phyloP scores from a whole-genome alignment of 2,329 filamentous ascomycete genomes.

The Gnomoniopsis sp. region DNA sequence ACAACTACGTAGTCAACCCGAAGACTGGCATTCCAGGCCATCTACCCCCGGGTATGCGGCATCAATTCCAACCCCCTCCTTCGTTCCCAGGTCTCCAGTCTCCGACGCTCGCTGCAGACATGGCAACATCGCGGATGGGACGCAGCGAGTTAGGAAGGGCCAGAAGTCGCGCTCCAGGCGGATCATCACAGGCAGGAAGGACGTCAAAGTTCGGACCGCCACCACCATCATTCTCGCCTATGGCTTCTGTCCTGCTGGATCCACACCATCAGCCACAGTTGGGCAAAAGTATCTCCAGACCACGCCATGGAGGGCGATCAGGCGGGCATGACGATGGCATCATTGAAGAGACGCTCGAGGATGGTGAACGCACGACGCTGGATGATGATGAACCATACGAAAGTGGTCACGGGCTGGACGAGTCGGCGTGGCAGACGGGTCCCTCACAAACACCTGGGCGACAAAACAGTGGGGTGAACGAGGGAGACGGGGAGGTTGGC shows the following conservation, averaged over 20 bases:
- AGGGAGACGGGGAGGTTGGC: conserved; percentile 47
- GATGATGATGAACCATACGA: conserved; percentile 59
- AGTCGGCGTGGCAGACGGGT: conserved; percentile 58
- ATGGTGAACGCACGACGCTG: conserved; percentile 45
- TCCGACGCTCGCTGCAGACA: conserved; percentile 53
- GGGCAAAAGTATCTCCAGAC: conserved; percentile 44
- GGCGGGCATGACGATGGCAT: conserved; percentile 47
- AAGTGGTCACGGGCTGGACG: conserved; percentile 48
- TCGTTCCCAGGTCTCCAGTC: conserved; percentile 69
- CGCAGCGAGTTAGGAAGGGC: conserved; percentile 38
- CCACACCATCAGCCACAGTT: conserved; percentile 68
- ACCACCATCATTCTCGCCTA: conserved; percentile 57
- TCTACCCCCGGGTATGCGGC: conserved; percentile 51
- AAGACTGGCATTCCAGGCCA: conserved; percentile 63
- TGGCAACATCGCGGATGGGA: conserved; percentile 48
- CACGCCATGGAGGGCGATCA: conserved; percentile 33
- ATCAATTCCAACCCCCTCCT: conserved; percentile 71
- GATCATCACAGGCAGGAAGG: conserved; percentile 31
- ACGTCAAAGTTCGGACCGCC: conserved; percentile 43
- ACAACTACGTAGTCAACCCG: conserved; percentile 80
- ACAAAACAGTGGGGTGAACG: conserved; percentile 46
- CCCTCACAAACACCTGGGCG: conserved; percentile 48
- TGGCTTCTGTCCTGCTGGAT: conserved; percentile 71
- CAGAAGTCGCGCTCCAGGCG: conserved; percentile 36
- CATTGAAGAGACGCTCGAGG: conserved; percentile 54